Base-by-base conservation (phyloP, 768 basidiomycete species). In the Suillus occidentalis region DNA sequence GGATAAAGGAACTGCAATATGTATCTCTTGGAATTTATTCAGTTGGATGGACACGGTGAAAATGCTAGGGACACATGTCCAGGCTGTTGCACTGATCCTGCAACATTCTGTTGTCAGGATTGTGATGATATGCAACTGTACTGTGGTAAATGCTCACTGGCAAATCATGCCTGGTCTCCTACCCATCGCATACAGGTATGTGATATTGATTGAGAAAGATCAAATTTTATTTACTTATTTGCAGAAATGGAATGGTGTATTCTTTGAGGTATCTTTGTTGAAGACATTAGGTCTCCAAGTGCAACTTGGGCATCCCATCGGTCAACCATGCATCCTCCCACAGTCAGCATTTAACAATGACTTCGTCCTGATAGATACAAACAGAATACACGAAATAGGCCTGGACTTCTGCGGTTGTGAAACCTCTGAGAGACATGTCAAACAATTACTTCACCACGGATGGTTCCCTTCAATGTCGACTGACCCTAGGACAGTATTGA, bases 131-230 rank as follows among this genome's bases (percentile, higher is more conserved):
- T 43, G 4, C 63, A 66, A 16, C 31, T 70, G 6, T 45, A 61
- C 10, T 68, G 66, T 20, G n/a, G 6, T 8, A 13, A 7, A 25
- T 73, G 71, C 47, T 39, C 65, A 37, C 31, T 71, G 1, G 4
- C 25, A n/a, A 36, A 61, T 7, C 70, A 72, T n/a, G 34, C 6
- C 6, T 31, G n/a, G 10, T 55, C 13, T 16, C 72, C 66, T 0
- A 61, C 72, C 5, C 71, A 73, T 57, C 59, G 60, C 25, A 45
- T 73, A 42, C 40, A 42, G 40, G 40, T 42, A 42, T 42, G 40
- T 42, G 40, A 42, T 42, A 1, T n/a, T n/a, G n/a, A n/a, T n/a
- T n/a, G 40, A 42, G 6, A 42, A 42, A 42, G 16, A 42, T 42
- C 1, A 42, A 42, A 42, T 42, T 42, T 0, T 42, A 42, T 13